Base-by-base conservation (phyloP, 2,329 filamentous ascomycete genomes). In the Scytalidium sp. region DNA sequence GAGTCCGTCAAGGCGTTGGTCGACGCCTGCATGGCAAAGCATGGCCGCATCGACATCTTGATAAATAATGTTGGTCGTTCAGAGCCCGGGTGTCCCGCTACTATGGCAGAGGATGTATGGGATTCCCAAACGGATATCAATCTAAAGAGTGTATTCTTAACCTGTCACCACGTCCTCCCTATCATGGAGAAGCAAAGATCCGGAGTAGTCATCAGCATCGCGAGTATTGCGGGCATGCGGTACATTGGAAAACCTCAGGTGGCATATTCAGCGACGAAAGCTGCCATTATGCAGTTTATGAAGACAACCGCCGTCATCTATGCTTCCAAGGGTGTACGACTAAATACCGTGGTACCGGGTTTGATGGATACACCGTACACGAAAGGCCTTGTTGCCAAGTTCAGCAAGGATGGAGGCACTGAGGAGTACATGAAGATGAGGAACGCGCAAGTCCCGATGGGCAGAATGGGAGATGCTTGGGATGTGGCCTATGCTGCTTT, bases 21-120 rank as follows among this genome's bases (percentile, higher is more conserved):
- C 6, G 71, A 77, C 22, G 70, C 71, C 1, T 81, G 78, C 39
- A 54, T 79, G 15, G 59, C 67, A 0, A 73, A 72, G 29, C 73
- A 81, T 51, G 78, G 78, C 10, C 71, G 75, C 8, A 75, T 83
- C 50, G 81, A 84, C 54, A 76, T 84, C 19, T 64, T 84, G 1
- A 61, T 84, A 11, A 81, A 81, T 53, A 83, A 83, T 43, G 80
- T 83, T 6, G 81, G 80, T 2, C 73, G 72, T 50, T 79, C 75
- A 1, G 76, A 82, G 50, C 72, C 70, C 0, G 78, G 78, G 0
- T 68, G 69, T 19, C 72, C 78, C 1, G 76, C 71, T 0, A 63
- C 60, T 0, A 74, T 81, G 70, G 36, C 47, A 0, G 76, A 81
- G 46, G 65, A 69, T 27, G 57, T 68, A 0, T 81, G 77, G 77